phyloP scores from a whole-genome alignment of 768 basidiomycete species.

The Trametes maxima region DNA sequence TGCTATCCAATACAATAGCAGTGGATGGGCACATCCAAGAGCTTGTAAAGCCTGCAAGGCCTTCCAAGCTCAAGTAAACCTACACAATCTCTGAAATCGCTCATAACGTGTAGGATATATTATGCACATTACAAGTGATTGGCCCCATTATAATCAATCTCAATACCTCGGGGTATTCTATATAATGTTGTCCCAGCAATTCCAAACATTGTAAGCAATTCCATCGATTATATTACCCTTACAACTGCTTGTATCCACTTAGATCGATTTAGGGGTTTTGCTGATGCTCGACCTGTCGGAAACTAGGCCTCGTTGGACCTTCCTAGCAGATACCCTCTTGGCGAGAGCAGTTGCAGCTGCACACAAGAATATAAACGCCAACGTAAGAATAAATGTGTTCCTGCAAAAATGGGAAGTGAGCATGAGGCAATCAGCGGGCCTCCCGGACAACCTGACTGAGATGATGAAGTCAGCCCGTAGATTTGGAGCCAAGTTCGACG shows the following conservation, averaged over 20 bases:
- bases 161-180: too few relatives aligned
- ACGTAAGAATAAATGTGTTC: neutral
- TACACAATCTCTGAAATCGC: too few relatives aligned
- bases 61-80: too few relatives aligned
- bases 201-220: too few relatives aligned
- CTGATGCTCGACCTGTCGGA: neutral
- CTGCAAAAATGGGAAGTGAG: neutral
- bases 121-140: too few relatives aligned
- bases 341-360: neutral
- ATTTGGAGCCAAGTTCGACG: neutral
- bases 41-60: too few relatives aligned
- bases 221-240: too few relatives aligned
- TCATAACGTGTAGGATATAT: too few relatives aligned
- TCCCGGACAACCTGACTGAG: neutral
- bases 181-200: too few relatives aligned
- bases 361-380: neutral
- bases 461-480: neutral
- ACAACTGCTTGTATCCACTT: neutral
- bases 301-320: conserved; percentile 6
- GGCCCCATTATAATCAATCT: too few relatives aligned
- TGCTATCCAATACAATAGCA: too few relatives aligned
- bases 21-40: too few relatives aligned
- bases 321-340: conserved; percentile 9
- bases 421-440: neutral
- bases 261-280: neutral